Evolutionary conservation across 139 green algal species (phyloP).

Genomic region (Trebouxia sp.): DNA sequence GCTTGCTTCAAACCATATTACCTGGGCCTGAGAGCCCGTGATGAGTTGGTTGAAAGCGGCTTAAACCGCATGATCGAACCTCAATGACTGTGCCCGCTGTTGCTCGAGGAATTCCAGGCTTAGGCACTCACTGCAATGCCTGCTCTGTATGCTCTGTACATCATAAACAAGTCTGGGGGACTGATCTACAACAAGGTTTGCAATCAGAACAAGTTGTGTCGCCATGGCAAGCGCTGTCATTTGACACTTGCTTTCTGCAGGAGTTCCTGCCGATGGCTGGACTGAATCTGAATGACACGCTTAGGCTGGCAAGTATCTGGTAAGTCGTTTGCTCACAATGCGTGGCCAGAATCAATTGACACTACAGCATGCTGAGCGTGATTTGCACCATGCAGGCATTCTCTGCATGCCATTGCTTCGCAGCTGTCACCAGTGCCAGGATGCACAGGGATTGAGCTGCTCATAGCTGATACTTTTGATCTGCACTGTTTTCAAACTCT

Average conservation of each 20-base stretch:
- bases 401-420: constrained; percentile 83
- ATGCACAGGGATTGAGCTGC: constrained; percentile 83
- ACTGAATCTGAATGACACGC: constrained; percentile 78
- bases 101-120: too few species aligned
- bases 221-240: not conserved
- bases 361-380: not conserved
- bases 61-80: too few species aligned
- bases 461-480: constrained; percentile 93
- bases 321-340: constrained; percentile 19
- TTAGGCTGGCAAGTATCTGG: constrained; percentile 81
- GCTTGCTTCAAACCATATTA: too few species aligned
- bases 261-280: constrained; percentile 65
- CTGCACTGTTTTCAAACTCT: constrained; percentile 89
- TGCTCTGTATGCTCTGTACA: constrained; percentile 76
- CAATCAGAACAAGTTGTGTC: too few species aligned
- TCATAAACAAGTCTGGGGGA: constrained; percentile 93
- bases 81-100: too few species aligned
- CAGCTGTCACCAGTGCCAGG: constrained; percentile 83
- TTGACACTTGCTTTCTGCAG: constrained; percentile 31
- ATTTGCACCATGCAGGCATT: constrained; percentile 64
- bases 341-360: not conserved
- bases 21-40: too few species aligned
- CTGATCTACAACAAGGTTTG: constrained; percentile 84
- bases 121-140: constrained; percentile 27
- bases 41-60: too few species aligned